phyloP scores from a whole-genome alignment of 108 stramenopile species.

The Nannochloropsis granulata region DNA sequence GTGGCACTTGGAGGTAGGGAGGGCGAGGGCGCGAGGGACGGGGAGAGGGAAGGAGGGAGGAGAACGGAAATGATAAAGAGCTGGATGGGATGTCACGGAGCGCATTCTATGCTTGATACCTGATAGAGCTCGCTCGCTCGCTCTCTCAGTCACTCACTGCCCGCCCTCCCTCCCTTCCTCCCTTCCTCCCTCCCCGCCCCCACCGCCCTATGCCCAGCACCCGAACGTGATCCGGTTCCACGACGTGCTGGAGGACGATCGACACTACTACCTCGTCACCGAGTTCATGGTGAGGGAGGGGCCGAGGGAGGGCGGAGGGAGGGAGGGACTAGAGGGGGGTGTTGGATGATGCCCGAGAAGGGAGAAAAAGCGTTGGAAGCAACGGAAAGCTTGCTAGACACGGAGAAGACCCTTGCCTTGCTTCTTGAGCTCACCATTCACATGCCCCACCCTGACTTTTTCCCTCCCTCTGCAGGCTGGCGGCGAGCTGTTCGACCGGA shows the following conservation, averaged over 20 bases:
- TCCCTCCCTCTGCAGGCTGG: slow-evolving; percentile 32
- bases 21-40: not conserved
- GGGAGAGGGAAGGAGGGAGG: not conserved
- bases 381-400: not conserved
- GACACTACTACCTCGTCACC: not conserved
- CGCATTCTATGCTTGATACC: no score
- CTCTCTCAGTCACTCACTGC: no score
- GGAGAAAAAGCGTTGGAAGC: not conserved
- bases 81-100: no score
- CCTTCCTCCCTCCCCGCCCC: not conserved
- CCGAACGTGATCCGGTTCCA: slow-evolving; percentile 5
- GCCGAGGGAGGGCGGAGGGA: not conserved
- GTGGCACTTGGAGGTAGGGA: not conserved
- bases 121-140: no score
- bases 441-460: not conserved
- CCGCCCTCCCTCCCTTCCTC: not conserved
- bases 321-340: not conserved
- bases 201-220: not conserved
- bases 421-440: not conserved
- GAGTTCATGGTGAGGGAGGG: not conserved
- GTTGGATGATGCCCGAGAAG: no score
- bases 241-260: not conserved
- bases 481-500: slow-evolving; percentile 92
- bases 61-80: no score
- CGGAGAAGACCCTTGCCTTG: no score